Evolutionary conservation across 1,139 yeast species (phyloP).

Genomic region (Fermentozyma sake): DNA sequence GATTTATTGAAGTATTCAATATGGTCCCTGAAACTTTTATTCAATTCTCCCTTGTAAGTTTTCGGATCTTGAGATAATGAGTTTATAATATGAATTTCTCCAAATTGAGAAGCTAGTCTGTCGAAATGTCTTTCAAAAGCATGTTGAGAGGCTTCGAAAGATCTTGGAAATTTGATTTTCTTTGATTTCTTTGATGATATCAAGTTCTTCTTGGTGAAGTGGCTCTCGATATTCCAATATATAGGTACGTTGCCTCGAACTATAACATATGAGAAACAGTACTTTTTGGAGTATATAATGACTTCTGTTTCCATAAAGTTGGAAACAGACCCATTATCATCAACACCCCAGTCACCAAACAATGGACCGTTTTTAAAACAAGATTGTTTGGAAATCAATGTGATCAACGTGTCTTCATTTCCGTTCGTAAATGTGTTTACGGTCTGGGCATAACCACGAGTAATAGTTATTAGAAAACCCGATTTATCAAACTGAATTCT

Average conservation of each 20-base stretch:
- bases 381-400: slow-evolving; percentile 65
- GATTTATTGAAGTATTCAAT: slow-evolving; percentile 21
- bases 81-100: slow-evolving; percentile 59
- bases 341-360: slow-evolving; percentile 67
- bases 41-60: slow-evolving; percentile 33
- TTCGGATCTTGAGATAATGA: slow-evolving; percentile 38
- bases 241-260: slow-evolving; percentile 68
- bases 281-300: slow-evolving; percentile 48
- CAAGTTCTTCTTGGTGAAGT: slow-evolving; percentile 32
- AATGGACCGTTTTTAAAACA: slow-evolving; percentile 56
- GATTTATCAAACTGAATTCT: slow-evolving; percentile 48
- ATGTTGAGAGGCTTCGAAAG: slow-evolving; percentile 60
- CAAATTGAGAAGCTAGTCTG: slow-evolving; percentile 50
- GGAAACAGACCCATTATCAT: slow-evolving; percentile 66
- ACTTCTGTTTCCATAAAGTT: slow-evolving; percentile 66
- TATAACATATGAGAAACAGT: slow-evolving; percentile 55
- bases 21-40: slow-evolving; percentile 28
- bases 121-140: slow-evolving; percentile 66
- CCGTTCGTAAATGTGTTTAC: slow-evolving; percentile 41
- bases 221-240: slow-evolving; percentile 56
- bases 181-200: slow-evolving; percentile 38
- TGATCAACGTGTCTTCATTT: slow-evolving; percentile 43
- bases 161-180: slow-evolving; percentile 50
- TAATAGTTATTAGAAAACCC: slow-evolving; percentile 53
- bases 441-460: slow-evolving; percentile 65